These are phyloP conservation scores for Cytospora piceicola DNA, from an alignment of 2,329 filamentous ascomycete genomes.

Conservation along the genomic window DNA sequence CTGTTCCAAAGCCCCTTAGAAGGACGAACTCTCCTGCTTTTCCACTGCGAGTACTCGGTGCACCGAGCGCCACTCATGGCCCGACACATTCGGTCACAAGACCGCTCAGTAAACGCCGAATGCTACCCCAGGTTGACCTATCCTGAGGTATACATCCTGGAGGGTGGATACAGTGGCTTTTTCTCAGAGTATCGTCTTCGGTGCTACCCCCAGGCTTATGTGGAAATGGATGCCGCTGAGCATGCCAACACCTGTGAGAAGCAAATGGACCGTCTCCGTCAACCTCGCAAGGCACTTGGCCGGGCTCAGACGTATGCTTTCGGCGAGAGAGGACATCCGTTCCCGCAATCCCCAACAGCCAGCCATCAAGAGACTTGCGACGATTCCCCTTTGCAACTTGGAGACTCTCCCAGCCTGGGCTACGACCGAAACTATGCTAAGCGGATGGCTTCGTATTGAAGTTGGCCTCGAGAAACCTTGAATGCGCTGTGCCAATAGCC, in stretches of 20 bases:
- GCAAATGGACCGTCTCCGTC: conserved; percentile 90
- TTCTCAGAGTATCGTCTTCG: conserved; percentile 77
- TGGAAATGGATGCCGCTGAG: conserved; percentile 92
- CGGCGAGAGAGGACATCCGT: conserved; percentile 67
- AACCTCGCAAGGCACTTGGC: conserved; percentile 78
- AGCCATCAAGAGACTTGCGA: conserved; percentile 49
- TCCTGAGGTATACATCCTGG: conserved; percentile 94
- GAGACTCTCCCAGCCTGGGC: conserved; percentile 48
- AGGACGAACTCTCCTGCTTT: conserved; percentile 79
- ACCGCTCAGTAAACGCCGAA: conserved; percentile 83
- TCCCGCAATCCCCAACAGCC: conserved; percentile 64
- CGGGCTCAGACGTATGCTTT: conserved; percentile 96
- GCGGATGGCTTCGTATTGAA: conserved; percentile 68
- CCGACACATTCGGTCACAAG: conserved; percentile 85
- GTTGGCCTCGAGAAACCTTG: conserved; percentile 4
- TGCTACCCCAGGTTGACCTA: conserved; percentile 89
- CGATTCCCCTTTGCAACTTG: conserved; percentile 50
- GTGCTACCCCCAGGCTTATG: conserved; percentile 93
- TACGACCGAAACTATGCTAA: conserved; percentile 58
- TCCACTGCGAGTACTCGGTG: conserved; percentile 98
- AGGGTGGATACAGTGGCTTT: conserved; percentile 95
- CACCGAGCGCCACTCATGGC: conserved; percentile 97
- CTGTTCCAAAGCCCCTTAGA: conserved; percentile 73
- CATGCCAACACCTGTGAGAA: conserved; percentile 93
- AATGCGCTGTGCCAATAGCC: conserved; percentile 15